A percentile compares a stretch with the other conserved stretches of the same genome.
Evolutionary conservation across 495 filamentous ascomycete species (phyloP).

Genomic region (Neurospora pannonica): DNA sequence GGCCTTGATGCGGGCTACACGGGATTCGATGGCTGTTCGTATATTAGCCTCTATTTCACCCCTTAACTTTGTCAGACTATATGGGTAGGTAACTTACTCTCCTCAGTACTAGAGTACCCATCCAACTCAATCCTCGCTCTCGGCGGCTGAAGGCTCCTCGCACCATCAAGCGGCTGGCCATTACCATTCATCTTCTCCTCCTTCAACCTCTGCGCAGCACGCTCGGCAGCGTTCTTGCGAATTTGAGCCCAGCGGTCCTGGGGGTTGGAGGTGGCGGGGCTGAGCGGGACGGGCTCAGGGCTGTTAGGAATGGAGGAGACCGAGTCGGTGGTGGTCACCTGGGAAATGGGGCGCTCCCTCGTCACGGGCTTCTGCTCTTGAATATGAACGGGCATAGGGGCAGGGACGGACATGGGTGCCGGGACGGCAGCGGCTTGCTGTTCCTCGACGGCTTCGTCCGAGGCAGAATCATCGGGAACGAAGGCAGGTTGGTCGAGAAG

Average conservation of each 20-base stretch:
- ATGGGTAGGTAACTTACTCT: conserved; percentile 56
- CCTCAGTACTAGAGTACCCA: conserved; percentile 89
- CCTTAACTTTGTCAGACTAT: conserved; percentile 1
- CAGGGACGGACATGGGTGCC: conserved; percentile 29
- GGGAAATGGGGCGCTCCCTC: conserved; percentile 6
- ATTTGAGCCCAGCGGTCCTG: conserved; percentile 91
- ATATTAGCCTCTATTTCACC: conserved; percentile 16
- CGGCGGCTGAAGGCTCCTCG: conserved; percentile 22
- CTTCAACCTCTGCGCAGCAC: conserved; percentile 48
- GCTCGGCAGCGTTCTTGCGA: conserved; percentile 81
- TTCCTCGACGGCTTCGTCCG: conserved; percentile 37
- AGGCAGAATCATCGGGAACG: conserved; percentile 49
- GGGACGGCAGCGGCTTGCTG: conserved; percentile 22
- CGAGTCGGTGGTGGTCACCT: conserved; percentile 20
- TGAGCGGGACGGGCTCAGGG: neutral
- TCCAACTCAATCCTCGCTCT: conserved; percentile 45
- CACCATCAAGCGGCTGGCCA: conserved; percentile 23
- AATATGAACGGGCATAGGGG: conserved; percentile 4
- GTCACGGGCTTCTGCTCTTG: neutral
- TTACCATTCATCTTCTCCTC: conserved; percentile 37
- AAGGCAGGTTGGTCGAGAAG: conserved; percentile 81
- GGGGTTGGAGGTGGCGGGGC: neutral
- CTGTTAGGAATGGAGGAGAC: neutral
- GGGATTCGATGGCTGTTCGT: conserved; percentile 73
- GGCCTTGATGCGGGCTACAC: conserved; percentile 95